Evolutionary conservation across 2,329 filamentous ascomycete species (phyloP), one percentile per base, ranked within the genome.

Genomic region (Teratosphaeria epicoccoides): DNA sequence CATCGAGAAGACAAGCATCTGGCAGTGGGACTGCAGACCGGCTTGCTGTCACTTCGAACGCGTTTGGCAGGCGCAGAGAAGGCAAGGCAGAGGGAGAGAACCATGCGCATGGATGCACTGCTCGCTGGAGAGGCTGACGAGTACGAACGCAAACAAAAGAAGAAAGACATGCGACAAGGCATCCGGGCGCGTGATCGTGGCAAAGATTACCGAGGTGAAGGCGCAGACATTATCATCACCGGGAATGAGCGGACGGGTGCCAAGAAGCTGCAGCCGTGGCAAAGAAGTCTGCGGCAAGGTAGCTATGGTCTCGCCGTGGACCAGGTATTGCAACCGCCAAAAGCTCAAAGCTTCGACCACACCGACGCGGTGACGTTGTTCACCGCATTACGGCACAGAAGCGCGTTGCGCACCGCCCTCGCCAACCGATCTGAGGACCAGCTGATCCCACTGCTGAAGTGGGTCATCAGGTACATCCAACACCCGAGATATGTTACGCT

Each of bases 1-100:
- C 79, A 80, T 50, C 78, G 80, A 48, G 86, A 90, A 62, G 93
- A 98, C 71, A 88, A 89, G 59, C 93, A 98, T 70, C 80, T 98
- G 49, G 89, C 87, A 4, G 93, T 98, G 1, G 93, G 91, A 67
- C 91, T 97, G 83, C 85, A 93, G 63, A 94, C 87, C 2, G 93
- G 93, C 45, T 80, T 95, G n/a, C 77, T 98, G 10, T 94, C 87
- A 24, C 79, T 97, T 62, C 85, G 87, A 65, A 97, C 91, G 1
- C 83, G 89, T n/a, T 78, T 95, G 11, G 88, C 86, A 0, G 88
- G 88, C 4, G 77, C 86, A 50, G 87, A 94, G 62, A 91, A 91
- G 51, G 76, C 81, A 23, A 82, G 81, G 57, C 85, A 88, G 61
- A 77, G 80, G 24, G 86, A 91, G 68, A 81, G 85, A 48, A 84